phyloP scores from a whole-genome alignment of 2,329 filamentous ascomycete genomes.

The Amesomyces nigricolor region DNA sequence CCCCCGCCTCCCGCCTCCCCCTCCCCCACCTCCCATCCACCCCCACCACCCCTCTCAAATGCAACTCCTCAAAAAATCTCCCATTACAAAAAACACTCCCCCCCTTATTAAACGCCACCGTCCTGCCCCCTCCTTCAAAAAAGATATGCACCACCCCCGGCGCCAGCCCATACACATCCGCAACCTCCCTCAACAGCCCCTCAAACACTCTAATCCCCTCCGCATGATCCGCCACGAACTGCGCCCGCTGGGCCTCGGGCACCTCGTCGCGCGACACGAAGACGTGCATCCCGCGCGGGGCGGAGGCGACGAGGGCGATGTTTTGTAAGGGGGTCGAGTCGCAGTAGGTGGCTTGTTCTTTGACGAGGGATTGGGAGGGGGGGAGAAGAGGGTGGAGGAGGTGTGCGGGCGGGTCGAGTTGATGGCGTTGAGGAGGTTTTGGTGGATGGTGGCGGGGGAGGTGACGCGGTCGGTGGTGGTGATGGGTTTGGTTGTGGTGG shows the following conservation, averaged over 20 bases:
- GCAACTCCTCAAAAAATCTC: slow-evolving; percentile 81
- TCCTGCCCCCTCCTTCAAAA: slow-evolving; percentile 73
- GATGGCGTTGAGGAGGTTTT: slow-evolving; percentile 73
- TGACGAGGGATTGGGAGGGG: slow-evolving; percentile 67
- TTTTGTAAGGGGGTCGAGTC: slow-evolving; percentile 71
- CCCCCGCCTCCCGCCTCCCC: slow-evolving; percentile 51
- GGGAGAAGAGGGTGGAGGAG: slow-evolving; percentile 65
- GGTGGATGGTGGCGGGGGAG: slow-evolving; percentile 55
- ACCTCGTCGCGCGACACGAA: slow-evolving; percentile 54
- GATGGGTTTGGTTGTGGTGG: slow-evolving; percentile 21
- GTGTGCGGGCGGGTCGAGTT: slow-evolving; percentile 72
- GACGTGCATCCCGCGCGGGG: slow-evolving; percentile 66
- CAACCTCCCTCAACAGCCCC: slow-evolving; percentile 63
- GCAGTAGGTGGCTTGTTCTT: slow-evolving; percentile 81
- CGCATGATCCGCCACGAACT: slow-evolving; percentile 59
- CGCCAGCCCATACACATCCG: slow-evolving; percentile 65
- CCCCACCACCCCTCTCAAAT: slow-evolving; percentile 46
- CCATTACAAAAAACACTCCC: slow-evolving; percentile 90
- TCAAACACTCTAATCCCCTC: slow-evolving; percentile 64
- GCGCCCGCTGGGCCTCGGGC: slow-evolving; percentile 41
- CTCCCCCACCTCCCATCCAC: slow-evolving; percentile 42
- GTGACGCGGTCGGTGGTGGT: slow-evolving; percentile 42
- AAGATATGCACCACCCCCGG: slow-evolving; percentile 72
- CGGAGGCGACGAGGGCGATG: slow-evolving; percentile 63
- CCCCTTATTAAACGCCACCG: slow-evolving; percentile 90